phyloP scores from a whole-genome alignment of 1,139 yeast species.

The Magnusiomyces paraingens region DNA sequence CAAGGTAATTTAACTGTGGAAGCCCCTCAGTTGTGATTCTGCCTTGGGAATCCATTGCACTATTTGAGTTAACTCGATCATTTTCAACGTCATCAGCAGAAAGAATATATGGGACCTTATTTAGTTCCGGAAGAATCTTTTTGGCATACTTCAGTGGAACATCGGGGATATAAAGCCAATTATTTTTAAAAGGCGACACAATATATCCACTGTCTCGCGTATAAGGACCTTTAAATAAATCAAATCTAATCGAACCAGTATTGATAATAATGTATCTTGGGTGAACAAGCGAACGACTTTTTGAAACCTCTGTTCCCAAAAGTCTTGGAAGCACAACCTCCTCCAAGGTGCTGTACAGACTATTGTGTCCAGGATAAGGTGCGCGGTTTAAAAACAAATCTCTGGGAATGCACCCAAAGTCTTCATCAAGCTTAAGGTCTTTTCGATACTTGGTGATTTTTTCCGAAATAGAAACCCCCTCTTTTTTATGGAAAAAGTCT shows the following conservation, averaged over 20 bases:
- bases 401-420: constrained; percentile 58
- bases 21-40: not conserved
- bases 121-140: constrained; percentile 44
- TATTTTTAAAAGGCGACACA: constrained; percentile 78
- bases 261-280: constrained; percentile 67
- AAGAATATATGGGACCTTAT: constrained; percentile 44
- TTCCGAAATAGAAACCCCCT: constrained; percentile 47
- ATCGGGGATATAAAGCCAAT: constrained; percentile 56
- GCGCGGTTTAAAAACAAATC: constrained; percentile 67
- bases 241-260: constrained; percentile 87
- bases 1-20: constrained; percentile 1
- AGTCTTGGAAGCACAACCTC: constrained; percentile 56
- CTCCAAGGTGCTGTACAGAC: constrained; percentile 55
- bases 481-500: constrained; percentile 38
- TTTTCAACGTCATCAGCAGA: constrained; percentile 8
- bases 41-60: not conserved
- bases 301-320: constrained; percentile 22
- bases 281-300: constrained; percentile 16
- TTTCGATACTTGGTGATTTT: constrained; percentile 43
- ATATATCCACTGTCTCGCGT: constrained; percentile 76
- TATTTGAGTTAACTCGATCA: not conserved
- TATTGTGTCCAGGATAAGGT: constrained; percentile 54
- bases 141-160: constrained; percentile 49
- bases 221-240: constrained; percentile 77
- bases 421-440: constrained; percentile 48